Evolutionary conservation across 257 asterid genomes (phyloP), one percentile per base, ranked within the genome.

Genomic region (Nicotiana tomentosiformis): DNA sequence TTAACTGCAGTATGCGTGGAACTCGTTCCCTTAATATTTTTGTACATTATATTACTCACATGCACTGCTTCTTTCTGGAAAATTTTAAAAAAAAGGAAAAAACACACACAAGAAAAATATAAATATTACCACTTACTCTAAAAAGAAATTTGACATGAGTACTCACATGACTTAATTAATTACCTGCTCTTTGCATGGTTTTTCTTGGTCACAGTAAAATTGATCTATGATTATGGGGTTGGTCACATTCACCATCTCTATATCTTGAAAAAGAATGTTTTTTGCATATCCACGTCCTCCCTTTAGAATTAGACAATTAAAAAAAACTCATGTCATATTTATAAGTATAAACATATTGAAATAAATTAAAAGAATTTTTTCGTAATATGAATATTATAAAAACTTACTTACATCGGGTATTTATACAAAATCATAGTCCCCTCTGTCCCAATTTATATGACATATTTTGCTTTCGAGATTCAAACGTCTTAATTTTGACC

Each of bases 191-290:
- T 82, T 35, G 82, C 99, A 96, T 37, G 83, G 77, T 57, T 84
- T 86, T 10, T 86, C 85, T 85, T 91, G 85, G 46, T 93, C 98
- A 70, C 99, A 96, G 66, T 96, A 96, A 85, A 84, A 85, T 70
- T 96, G 99, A 83, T 96, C 88, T 33, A 96, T 94, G 85, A 94
- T 92, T 26, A 96, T 94, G 67, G 99, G 99, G 79, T 96, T 96
- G 74, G 86, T 84, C 53, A 93, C 99, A 76, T 91, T 88, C 61
- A 57, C 85, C 98, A 96, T 92, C 49, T 39, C 18, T 51, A 96
- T 90, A 10, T 92, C 90, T 86, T 94, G 89, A 39, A 93, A 96
- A 33, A 49, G 82, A 46, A 96, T 93, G 58, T 94, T 90, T 33
- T 89, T 90, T 49, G 98, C 99, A 49, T 68, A 60, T 79, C 99